Evolutionary conservation across 1,284 basidiomycete genomes (phyloP), one percentile per base, ranked within the genome.

Genomic region (Leccinum glutinopallens): DNA sequence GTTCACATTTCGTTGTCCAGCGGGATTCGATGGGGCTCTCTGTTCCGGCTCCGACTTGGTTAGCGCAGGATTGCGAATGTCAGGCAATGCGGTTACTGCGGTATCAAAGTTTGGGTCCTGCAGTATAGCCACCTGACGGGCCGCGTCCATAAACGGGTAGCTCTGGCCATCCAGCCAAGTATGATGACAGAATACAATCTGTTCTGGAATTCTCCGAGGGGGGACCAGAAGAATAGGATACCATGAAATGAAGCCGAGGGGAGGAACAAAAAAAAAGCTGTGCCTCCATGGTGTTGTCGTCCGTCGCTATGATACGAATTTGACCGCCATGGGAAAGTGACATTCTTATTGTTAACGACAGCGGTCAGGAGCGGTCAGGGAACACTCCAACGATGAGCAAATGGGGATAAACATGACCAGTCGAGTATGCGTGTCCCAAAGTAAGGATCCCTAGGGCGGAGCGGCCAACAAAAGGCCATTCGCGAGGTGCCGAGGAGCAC

Each of bases 401-500:
- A 71, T 70, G 69, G 72, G 65, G 71, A 65, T 73, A 67, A 61
- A 49, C 53, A 60, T 29, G 58, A 62, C n/a, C 32, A 69, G 68
- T 62, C 41, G 61, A 64, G 65, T 49, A 66, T 69, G 43, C 62
- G 59, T 68, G 61, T 74, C 46, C 72, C 55, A 66, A 56, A 58
- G 62, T 46, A 41, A 66, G 57, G 61, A 61, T 61, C 19, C 43
- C 43, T 54, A 61, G 57, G 53, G n/a, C 58, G 60, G 43, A 57
- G 43, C 33, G 51, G 32, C 22, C 35, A 65, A 61, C 29, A 67
- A 59, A 59, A 68, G 43, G n/a, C 60, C 62, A 60, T 67, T 51
- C 46, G 66, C 70, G 70, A 76, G 73, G 74, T 69, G 70, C 73
- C 73, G 73, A 73, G 68, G 71, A 63, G 63, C 62, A 65, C 69